These are phyloP conservation scores for Schoenoplectus triqueter DNA, from an alignment of 202 grass and related monocot genomes.

Conservation along the genomic window DNA sequence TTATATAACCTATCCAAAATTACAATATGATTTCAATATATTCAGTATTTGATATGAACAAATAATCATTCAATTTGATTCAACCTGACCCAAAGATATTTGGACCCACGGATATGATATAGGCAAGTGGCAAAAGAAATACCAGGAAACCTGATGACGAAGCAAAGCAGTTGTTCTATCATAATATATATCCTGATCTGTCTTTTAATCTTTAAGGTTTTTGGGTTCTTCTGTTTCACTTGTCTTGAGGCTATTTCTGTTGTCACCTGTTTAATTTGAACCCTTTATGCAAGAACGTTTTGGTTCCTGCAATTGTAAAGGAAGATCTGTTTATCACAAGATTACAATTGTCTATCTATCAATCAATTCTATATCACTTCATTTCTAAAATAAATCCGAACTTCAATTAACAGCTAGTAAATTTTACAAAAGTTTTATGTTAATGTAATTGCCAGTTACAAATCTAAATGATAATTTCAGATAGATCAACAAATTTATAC, in stretches of 20 bases:
- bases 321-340: too few species aligned
- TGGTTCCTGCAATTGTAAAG: background rate
- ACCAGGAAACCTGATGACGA: constrained; percentile 33
- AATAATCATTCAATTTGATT: background rate
- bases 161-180: constrained; percentile 39
- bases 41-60: background rate
- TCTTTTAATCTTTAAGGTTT: background rate
- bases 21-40: background rate
- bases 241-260: background rate
- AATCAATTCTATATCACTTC: background rate
- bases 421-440: background rate
- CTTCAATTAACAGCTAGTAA: background rate
- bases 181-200: background rate
- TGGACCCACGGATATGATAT: constrained; percentile 34
- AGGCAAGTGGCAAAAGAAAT: constrained; percentile 2
- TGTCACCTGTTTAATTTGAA: constrained; percentile 23
- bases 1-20: too few species aligned
- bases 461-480: background rate
- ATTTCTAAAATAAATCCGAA: background rate
- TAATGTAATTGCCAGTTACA: background rate
- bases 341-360: background rate
- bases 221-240: background rate
- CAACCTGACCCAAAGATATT: constrained; percentile 8
- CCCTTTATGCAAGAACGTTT: background rate
- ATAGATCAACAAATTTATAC: background rate